A percentile compares a stretch with the other conserved stretches of the same genome.
These are phyloP conservation scores for Barbatosphaeria neglecta DNA, from an alignment of 495 filamentous ascomycete genomes.

Conservation along the genomic window DNA sequence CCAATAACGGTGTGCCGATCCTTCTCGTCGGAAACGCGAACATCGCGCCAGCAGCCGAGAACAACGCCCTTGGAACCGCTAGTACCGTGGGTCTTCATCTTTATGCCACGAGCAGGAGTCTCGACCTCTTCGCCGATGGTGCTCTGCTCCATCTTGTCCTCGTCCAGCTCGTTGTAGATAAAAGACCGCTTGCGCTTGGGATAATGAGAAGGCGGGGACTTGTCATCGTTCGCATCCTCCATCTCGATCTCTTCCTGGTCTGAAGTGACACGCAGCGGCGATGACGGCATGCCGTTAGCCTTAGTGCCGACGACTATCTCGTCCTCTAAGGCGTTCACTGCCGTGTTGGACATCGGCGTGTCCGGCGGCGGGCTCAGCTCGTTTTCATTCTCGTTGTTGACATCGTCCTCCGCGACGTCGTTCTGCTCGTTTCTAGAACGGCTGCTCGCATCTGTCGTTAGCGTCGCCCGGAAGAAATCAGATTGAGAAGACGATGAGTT, in stretches of 20 bases:
- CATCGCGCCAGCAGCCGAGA: constrained; percentile 45
- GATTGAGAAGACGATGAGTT: too few relatives aligned
- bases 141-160: constrained; percentile 17
- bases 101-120: constrained; percentile 7
- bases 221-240: constrained; percentile 23
- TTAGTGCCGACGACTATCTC: constrained; percentile 36
- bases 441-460: background rate
- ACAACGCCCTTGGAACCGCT: constrained; percentile 29
- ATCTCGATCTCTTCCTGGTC: constrained; percentile 24
- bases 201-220: constrained; percentile 16
- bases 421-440: background rate
- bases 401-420: constrained; percentile 7
- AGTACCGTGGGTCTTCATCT: constrained; percentile 15
- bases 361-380: constrained; percentile 22
- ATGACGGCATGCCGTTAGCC: constrained; percentile 16
- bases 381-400: constrained; percentile 12
- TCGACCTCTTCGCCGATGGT: constrained; percentile 11
- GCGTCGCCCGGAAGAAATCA: background rate
- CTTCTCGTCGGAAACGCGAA: constrained; percentile 21
- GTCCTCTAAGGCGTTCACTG: constrained; percentile 24
- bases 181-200: constrained; percentile 40
- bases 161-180: constrained; percentile 24
- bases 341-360: constrained; percentile 22
- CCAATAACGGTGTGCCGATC: constrained; percentile 40
- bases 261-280: constrained; percentile 10